A percentile compares a stretch with the other conserved stretches of the same genome.
Evolutionary conservation across 2,329 filamentous ascomycete species (phyloP).

Genomic region (Ceratocystis eucalypticola): DNA sequence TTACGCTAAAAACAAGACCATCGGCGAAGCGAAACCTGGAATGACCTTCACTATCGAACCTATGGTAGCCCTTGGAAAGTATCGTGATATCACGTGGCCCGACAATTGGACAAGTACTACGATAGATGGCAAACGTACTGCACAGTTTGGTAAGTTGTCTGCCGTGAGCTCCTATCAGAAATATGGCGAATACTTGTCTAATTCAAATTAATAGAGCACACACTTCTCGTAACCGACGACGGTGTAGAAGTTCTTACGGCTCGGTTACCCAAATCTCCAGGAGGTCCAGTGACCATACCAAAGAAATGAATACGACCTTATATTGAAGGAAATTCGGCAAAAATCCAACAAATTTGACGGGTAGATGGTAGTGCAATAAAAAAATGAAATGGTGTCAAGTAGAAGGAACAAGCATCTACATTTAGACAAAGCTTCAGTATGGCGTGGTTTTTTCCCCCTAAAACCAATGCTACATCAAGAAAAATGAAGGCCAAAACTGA

Average conservation of each 20-base stretch:
- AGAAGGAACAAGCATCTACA: not conserved
- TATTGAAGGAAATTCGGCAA: not conserved
- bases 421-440: not conserved
- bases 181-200: not conserved
- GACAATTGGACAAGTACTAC: conserved; percentile 98
- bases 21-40: conserved; percentile 82
- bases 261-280: conserved; percentile 57
- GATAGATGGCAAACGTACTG: conserved; percentile 73
- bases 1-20: conserved; percentile 96
- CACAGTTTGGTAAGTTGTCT: conserved; percentile 65
- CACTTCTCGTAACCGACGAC: conserved; percentile 66
- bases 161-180: not conserved
- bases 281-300: conserved; percentile 54
- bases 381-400: not conserved
- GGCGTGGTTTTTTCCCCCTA: too few relatives aligned
- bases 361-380: not conserved
- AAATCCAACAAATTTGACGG: not conserved
- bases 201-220: conserved; percentile 47
- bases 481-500: too few relatives aligned
- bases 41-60: conserved; percentile 99
- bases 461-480: too few relatives aligned
- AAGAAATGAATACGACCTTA: not conserved
- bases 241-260: conserved; percentile 74
- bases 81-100: conserved; percentile 90
- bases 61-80: conserved; percentile 88